These are phyloP conservation scores for Xylaria sp. DNA, from an alignment of 495 filamentous ascomycete species.

Conservation along the genomic window DNA sequence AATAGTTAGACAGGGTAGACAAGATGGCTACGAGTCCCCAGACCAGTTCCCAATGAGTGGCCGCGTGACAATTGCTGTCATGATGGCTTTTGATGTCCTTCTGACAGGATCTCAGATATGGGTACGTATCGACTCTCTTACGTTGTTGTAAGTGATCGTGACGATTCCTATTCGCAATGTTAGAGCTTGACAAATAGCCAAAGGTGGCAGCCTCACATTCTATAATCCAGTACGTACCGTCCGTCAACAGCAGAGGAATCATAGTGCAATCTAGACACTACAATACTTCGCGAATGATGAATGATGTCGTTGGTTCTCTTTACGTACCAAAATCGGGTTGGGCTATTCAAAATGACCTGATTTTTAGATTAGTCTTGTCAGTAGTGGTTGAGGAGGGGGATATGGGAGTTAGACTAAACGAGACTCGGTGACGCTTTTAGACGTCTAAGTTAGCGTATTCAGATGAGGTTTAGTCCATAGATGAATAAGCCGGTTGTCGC, in stretches of 20 bases:
- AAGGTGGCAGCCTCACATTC: neutral
- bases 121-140: too few species aligned
- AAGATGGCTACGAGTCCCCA: neutral
- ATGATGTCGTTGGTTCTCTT: neutral
- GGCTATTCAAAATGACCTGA: neutral
- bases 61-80: neutral
- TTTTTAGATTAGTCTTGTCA: neutral
- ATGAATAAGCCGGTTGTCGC: neutral
- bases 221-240: neutral
- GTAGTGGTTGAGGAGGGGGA: too few species aligned
- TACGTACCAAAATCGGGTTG: too few species aligned
- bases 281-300: neutral
- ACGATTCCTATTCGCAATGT: neutral
- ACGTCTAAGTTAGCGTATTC: neutral
- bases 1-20: neutral
- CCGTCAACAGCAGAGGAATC: neutral
- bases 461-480: neutral
- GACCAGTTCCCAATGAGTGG: neutral
- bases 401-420: conserved; percentile 1
- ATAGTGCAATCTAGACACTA: neutral
- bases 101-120: too few species aligned
- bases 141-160: too few species aligned
- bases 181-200: neutral
- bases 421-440: neutral
- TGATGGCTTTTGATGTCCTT: neutral